Evolutionary conservation across 78 protist species (phyloP).

Genomic region (Dictyostelium firmibasis): DNA sequence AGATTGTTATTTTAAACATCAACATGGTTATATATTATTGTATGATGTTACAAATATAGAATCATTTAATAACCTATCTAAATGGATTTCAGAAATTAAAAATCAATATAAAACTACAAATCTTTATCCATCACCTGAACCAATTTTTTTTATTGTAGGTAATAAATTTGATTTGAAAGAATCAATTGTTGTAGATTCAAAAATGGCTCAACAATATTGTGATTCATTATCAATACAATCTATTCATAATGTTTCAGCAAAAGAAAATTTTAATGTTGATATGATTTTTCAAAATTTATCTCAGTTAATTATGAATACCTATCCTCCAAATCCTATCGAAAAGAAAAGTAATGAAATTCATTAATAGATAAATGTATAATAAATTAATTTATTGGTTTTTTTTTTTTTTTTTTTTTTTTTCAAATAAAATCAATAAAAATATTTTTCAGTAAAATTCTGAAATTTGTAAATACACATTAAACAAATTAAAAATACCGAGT

Average conservation of each 20-base stretch:
- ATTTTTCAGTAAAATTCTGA: too few species aligned
- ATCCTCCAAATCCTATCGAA: neutral
- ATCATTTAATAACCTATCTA: neutral
- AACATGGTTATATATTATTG: neutral
- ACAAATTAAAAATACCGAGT: neutral
- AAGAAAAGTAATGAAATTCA: too few species aligned
- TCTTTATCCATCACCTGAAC: neutral
- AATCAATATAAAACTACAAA: neutral
- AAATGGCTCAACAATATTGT: neutral
- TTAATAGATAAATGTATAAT: neutral
- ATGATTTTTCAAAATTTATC: neutral
- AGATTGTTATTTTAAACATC: neutral
- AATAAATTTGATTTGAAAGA: neutral
- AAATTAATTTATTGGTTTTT: too few species aligned
- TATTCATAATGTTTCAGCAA: neutral
- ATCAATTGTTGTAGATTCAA: neutral
- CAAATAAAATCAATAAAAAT: too few species aligned
- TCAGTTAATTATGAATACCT: neutral
- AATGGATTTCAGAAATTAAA: neutral
- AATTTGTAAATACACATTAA: too few species aligned
- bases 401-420: too few species aligned
- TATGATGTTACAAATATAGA: neutral
- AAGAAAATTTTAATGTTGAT: neutral
- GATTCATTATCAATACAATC: neutral
- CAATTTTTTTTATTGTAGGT: neutral